These are phyloP conservation scores for Domatiomyces globalis DNA, from an alignment of 2,329 filamentous ascomycete species.

Conservation along the genomic window DNA sequence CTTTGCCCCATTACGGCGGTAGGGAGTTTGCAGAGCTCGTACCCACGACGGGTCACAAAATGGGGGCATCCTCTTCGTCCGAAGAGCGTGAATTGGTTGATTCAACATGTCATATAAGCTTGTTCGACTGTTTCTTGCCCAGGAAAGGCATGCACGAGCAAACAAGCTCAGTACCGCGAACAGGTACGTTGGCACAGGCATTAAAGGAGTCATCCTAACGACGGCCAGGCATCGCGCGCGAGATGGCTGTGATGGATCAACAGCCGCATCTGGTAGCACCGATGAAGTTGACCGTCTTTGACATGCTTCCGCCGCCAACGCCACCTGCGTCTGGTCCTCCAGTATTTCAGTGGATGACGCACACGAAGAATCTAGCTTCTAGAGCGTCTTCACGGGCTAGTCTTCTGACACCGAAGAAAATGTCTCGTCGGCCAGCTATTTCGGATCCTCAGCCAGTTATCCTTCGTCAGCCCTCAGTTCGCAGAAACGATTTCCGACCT, in stretches of 20 bases:
- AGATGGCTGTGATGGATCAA: slow-evolving; percentile 30
- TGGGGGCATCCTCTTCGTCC: slow-evolving; percentile 4
- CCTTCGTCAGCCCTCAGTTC: slow-evolving; percentile 7
- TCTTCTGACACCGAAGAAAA: slow-evolving; percentile 25
- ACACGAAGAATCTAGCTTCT: slow-evolving; percentile 26
- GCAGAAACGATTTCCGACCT: slow-evolving; percentile 23
- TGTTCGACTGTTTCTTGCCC: slow-evolving; percentile 12
- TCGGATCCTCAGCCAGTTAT: slow-evolving; percentile 23
- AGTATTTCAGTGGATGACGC: slow-evolving; percentile 25
- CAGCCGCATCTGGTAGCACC: slow-evolving; percentile 34
- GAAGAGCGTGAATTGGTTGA: slow-evolving; percentile 7
- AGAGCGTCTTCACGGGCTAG: slow-evolving; percentile 30
- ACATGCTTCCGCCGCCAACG: slow-evolving; percentile 26
- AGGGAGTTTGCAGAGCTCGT: neutral
- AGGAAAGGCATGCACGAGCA: neutral
- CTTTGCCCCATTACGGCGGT: too few relatives aligned
- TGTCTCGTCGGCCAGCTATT: slow-evolving; percentile 24
- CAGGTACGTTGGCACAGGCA: neutral
- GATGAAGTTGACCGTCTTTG: slow-evolving; percentile 31
- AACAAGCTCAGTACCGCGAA: neutral
- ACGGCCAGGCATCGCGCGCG: slow-evolving; percentile 25
- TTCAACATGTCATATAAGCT: slow-evolving; percentile 8
- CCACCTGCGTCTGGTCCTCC: slow-evolving; percentile 14
- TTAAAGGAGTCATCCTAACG: neutral
- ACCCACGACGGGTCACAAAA: slow-evolving; percentile 1